A percentile compares a stretch with the other conserved stretches of the same genome.
Evolutionary conservation across 306 rosid genomes (phyloP).

Genomic region (Vachellia collinsii): DNA sequence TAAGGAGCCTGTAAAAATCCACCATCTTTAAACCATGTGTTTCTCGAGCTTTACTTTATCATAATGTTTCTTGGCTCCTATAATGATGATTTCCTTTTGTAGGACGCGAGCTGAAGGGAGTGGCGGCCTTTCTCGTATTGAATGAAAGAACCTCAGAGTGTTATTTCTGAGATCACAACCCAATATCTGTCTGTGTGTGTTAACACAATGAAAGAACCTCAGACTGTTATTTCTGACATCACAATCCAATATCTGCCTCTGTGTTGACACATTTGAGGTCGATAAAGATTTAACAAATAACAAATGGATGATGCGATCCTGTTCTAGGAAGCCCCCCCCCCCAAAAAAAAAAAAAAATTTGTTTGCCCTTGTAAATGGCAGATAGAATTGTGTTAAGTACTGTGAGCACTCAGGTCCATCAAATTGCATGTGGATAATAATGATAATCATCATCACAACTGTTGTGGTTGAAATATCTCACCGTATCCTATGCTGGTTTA

Average conservation of each 20-base stretch:
- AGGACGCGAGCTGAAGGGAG: constrained; percentile 86
- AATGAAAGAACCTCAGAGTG: constrained; percentile 45
- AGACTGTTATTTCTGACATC: constrained; percentile 26
- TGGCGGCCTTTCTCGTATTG: constrained; percentile 83
- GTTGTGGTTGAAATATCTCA: not conserved
- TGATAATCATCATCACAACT: not conserved
- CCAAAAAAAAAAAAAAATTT: too few species aligned
- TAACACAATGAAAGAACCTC: constrained; percentile 41
- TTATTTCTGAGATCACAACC: constrained; percentile 17
- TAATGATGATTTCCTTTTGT: constrained; percentile 21
- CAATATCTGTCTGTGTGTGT: not conserved
- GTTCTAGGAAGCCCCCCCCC: constrained; percentile 30
- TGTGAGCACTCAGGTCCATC: not conserved
- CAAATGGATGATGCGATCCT: constrained; percentile 24
- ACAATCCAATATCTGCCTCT: not conserved
- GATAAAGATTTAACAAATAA: not conserved
- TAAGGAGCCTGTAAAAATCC: not conserved
- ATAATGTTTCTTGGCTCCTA: not conserved
- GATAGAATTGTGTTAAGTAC: not conserved
- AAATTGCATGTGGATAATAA: not conserved
- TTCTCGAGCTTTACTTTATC: constrained; percentile 21
- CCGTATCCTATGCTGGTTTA: constrained; percentile 1
- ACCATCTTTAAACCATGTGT: not conserved
- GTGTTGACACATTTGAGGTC: not conserved
- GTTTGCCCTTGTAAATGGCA: constrained; percentile 34